Evolutionary conservation across 2,329 filamentous ascomycete species (phyloP), one percentile per base, ranked within the genome.

Genomic region (Fusarium mundagurra): DNA sequence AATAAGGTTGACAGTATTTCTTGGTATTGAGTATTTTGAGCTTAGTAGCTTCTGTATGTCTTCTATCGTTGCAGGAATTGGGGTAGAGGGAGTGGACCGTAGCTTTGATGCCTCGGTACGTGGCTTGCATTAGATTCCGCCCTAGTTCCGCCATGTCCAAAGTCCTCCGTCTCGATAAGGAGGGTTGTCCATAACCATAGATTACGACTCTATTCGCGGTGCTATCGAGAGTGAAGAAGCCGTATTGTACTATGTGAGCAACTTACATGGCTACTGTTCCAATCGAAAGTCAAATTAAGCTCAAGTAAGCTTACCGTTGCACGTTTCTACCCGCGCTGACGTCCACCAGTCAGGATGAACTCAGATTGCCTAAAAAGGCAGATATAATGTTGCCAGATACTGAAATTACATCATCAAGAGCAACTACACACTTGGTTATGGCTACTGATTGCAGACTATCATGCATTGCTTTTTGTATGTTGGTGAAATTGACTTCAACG

Each of bases 231-330:
- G 8, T 4, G 1, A 17, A 16, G 18, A n/a, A 24, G 34, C 2
- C 51, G 8, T 3, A 24, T 38, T 24, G 17, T 27, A 24, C 9
- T 14, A 60, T 16, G 18, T 16, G n/a, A 14, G 14, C 27, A 24
- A 27, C 29, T 43, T 43, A 20, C 9, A 43, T 20, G 14, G n/a
- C 6, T 36, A 8, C 8, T 8, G 8, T n/a, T 24, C 5, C 34
- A 16, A 24, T 1, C 14, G 17, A 41, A 27, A 33, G 54, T 61
- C 43, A 27, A 67, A 36, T 33, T 38, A 50, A 51, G 45, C 53
- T 51, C 38, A 67, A 22, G 34, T 61, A 67, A 67, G 62, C 62
- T 67, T 38, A 53, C 45, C 24, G 48, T 31, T 67, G 29, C 24
- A 48, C 34, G 38, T 31, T 65, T 39, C 48, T 65, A 38, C 64